Conservation (phyloP, 2,329 filamentous ascomycete genomes). For the Claviceps spartinae region DNA sequence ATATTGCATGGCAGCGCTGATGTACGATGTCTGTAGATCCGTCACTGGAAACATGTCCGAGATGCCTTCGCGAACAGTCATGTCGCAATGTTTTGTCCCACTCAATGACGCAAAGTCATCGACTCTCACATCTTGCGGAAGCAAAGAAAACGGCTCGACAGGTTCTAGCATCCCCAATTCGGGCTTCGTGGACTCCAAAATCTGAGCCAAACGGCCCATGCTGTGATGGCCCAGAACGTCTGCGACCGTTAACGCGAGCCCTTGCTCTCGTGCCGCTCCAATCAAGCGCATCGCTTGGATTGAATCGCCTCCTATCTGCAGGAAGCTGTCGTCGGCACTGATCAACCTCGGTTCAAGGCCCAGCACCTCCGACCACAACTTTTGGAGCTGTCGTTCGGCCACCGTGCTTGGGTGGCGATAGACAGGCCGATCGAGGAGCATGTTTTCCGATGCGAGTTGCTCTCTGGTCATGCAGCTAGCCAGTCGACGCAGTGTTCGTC, state of each 20-base stretch:
- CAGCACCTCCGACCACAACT: no score
- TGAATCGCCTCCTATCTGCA: not conserved
- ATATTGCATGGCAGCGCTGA: not conserved
- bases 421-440: no score
- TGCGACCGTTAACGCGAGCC: not conserved
- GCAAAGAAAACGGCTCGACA: not conserved
- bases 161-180: not conserved
- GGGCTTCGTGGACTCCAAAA: not conserved
- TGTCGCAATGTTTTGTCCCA: no score
- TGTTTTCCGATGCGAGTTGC: no score
- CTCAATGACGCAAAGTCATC: not conserved
- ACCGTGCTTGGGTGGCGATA: no score
- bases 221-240: slow-evolving; percentile 8
- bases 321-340: not conserved
- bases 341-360: not conserved
- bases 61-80: not conserved
- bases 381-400: no score
- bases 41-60: not conserved
- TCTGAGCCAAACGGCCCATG: not conserved
- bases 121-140: not conserved
- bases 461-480: no score
- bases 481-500: no score
- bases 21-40: not conserved
- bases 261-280: not conserved
- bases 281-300: not conserved